Percentiles rank a stretch among this genome's conserved stretches.
These are phyloP conservation scores for Collybiopsis luxurians DNA, from an alignment of 768 basidiomycete species.

Conservation along the genomic window DNA sequence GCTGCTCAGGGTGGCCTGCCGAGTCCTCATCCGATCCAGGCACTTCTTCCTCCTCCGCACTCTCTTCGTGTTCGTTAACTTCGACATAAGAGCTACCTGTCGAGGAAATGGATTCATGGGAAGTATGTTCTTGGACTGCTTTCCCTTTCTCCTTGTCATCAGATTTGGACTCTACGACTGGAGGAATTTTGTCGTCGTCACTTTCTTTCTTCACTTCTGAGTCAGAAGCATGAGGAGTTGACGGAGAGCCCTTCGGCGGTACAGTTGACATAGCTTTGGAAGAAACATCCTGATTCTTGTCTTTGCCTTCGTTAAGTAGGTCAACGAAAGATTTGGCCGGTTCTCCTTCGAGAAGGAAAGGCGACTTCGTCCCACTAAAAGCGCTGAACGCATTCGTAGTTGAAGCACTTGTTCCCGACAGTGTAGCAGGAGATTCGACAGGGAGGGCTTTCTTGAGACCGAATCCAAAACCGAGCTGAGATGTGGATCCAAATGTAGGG, in stretches of 20 bases:
- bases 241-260: no score
- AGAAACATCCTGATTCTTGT: neutral
- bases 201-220: slow-evolving; percentile 14
- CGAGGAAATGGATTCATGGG: slow-evolving; percentile 40
- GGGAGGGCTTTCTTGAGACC: slow-evolving; percentile 31
- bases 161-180: neutral
- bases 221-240: slow-evolving; percentile 17
- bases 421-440: slow-evolving; percentile 15
- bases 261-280: no score
- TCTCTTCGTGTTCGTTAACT: slow-evolving; percentile 23
- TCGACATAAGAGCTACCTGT: slow-evolving; percentile 48
- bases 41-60: slow-evolving; percentile 22
- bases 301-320: slow-evolving; percentile 40
- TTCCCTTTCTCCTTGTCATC: slow-evolving; percentile 14
- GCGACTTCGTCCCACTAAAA: slow-evolving; percentile 40
- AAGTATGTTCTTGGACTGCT: slow-evolving; percentile 21
- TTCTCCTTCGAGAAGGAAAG: slow-evolving; percentile 41
- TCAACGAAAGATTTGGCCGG: slow-evolving; percentile 59
- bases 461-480: slow-evolving; percentile 19
- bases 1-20: slow-evolving; percentile 22
- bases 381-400: slow-evolving; percentile 45
- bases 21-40: slow-evolving; percentile 16
- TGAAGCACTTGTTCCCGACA: slow-evolving; percentile 15
- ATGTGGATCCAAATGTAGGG: slow-evolving; percentile 38
- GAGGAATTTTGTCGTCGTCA: neutral